phyloP scores from a whole-genome alignment of 164 flowering plant genomes.

The Stephania yunnanensis region DNA sequence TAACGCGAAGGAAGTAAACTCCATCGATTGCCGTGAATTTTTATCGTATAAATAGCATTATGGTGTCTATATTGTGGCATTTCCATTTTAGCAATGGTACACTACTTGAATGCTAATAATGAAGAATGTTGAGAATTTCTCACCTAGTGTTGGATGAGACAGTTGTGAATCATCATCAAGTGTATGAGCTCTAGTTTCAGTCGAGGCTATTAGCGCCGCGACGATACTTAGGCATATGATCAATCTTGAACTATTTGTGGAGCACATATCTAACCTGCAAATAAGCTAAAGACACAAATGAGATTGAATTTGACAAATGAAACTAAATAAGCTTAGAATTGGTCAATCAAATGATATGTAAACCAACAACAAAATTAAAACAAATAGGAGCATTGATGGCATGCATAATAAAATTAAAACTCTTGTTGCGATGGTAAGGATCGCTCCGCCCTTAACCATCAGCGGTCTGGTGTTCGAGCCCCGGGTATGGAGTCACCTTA shows the following conservation, averaged over 20 bases:
- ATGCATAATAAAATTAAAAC: too few relatives aligned
- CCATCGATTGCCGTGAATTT: background rate
- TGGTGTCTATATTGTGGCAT: too few relatives aligned
- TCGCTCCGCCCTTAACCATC: too few relatives aligned
- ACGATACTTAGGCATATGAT: conserved; percentile 8
- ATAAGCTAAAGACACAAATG: background rate
- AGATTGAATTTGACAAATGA: background rate
- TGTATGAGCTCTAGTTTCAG: conserved; percentile 15
- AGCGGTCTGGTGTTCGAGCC: too few relatives aligned
- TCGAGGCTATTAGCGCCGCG: conserved; percentile 4
- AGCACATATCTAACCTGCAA: conserved; percentile 30
- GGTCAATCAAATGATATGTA: too few relatives aligned
- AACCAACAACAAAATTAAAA: too few relatives aligned
- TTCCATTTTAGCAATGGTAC: background rate
- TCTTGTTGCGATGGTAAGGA: too few relatives aligned
- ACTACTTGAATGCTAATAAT: background rate
- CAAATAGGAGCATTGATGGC: too few relatives aligned
- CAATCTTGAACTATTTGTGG: conserved; percentile 2
- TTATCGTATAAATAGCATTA: background rate
- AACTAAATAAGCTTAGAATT: too few relatives aligned
- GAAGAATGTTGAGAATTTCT: background rate
- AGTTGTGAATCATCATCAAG: background rate
- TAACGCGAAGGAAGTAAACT: background rate
- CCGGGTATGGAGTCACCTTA: too few relatives aligned
- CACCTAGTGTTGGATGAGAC: conserved; percentile 5